phyloP scores from a whole-genome alignment of 2,329 filamentous ascomycete species.

The Cryphonectria nitschkei region DNA sequence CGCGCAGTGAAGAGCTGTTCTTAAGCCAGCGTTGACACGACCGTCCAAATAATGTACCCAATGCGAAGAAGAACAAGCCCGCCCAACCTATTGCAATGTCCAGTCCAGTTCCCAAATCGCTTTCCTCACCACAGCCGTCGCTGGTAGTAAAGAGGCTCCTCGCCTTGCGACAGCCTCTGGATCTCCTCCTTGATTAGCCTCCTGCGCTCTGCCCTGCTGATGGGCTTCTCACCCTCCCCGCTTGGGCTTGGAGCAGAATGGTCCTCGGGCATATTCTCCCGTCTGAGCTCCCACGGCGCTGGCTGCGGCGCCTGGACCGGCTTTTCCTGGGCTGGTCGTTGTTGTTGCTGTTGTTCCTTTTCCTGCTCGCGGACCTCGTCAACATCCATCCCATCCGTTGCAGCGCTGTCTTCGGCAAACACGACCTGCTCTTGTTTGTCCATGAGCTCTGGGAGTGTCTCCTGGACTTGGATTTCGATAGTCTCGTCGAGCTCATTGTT shows the following conservation, averaged over 20 bases:
- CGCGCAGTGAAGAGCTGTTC: not conserved
- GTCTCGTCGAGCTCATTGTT: slow-evolving; percentile 28
- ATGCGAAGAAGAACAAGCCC: not conserved
- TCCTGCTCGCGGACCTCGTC: slow-evolving; percentile 9
- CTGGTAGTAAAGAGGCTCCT: slow-evolving; percentile 56
- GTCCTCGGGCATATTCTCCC: slow-evolving; percentile 9
- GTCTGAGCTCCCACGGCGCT: slow-evolving; percentile 27
- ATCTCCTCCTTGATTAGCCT: slow-evolving; percentile 63
- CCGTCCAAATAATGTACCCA: not conserved
- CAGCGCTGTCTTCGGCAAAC: slow-evolving; percentile 13
- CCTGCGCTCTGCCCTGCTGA: slow-evolving; percentile 58
- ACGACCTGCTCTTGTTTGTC: slow-evolving; percentile 29
- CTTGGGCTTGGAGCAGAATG: slow-evolving; percentile 41
- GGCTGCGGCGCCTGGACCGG: slow-evolving; percentile 3
- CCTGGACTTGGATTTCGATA: slow-evolving; percentile 27
- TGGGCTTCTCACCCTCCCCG: slow-evolving; percentile 48
- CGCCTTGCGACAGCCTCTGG: slow-evolving; percentile 48
- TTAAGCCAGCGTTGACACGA: too few species aligned
- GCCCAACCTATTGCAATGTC: not conserved
- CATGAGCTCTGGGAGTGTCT: slow-evolving; percentile 24
- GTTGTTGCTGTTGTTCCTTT: not conserved
- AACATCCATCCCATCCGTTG: slow-evolving; percentile 4
- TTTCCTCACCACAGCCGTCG: slow-evolving; percentile 54
- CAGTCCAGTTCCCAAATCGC: not conserved
- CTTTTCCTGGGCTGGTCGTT: not conserved